Conservation (phyloP, 2,329 filamentous ascomycete species). For the Onygenales sp. region DNA sequence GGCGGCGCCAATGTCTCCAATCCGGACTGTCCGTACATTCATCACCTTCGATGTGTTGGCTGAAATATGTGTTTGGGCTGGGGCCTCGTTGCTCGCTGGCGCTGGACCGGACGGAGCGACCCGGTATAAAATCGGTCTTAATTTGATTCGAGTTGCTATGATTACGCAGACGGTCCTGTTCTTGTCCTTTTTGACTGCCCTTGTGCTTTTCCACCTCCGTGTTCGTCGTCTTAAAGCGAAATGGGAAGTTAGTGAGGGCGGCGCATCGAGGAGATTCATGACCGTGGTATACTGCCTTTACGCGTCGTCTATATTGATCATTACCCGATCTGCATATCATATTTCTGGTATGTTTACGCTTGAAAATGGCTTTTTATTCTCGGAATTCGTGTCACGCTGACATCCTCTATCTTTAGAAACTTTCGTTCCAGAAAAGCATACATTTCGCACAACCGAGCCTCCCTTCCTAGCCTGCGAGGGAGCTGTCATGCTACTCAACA, state of each 20-base stretch:
- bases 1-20: slow-evolving; percentile 6
- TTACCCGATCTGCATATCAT: slow-evolving; percentile 7
- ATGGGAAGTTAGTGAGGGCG: background rate
- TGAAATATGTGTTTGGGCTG: slow-evolving; percentile 7
- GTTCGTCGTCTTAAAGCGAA: background rate
- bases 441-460: slow-evolving; percentile 3
- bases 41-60: slow-evolving; percentile 8
- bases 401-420: slow-evolving; percentile 1
- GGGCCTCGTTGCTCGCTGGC: background rate
- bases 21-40: slow-evolving; percentile 5
- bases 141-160: slow-evolving; percentile 6
- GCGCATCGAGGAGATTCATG: slow-evolving; percentile 3
- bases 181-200: slow-evolving; percentile 1
- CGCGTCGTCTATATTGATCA: slow-evolving; percentile 7
- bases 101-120: background rate
- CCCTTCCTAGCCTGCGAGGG: slow-evolving; percentile 6
- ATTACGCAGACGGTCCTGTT: slow-evolving; percentile 5
- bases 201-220: slow-evolving; percentile 3
- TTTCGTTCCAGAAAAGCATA: slow-evolving; percentile 5
- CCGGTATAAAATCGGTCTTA: slow-evolving; percentile 3
- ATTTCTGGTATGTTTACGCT: slow-evolving; percentile 4
- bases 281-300: slow-evolving; percentile 6
- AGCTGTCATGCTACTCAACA: slow-evolving; percentile 5
- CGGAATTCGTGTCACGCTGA: background rate
- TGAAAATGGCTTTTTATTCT: background rate